Conservation (phyloP, 2,329 filamentous ascomycete species). For the Acrocalymma vagum region DNA sequence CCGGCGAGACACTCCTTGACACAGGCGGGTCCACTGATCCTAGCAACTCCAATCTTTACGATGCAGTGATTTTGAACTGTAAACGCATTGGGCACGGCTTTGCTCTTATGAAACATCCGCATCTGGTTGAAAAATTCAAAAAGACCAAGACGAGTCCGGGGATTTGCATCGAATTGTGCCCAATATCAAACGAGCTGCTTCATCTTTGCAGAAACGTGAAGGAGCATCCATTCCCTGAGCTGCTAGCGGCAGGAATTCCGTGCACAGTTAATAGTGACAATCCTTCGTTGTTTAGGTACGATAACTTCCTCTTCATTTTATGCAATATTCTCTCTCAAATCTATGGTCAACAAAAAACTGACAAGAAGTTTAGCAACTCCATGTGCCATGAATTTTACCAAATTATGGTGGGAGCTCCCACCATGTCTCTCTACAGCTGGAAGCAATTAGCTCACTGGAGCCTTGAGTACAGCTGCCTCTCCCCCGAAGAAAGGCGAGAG, state of each 20-base stretch:
- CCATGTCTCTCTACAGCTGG: constrained; percentile 75
- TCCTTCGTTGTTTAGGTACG: constrained; percentile 73
- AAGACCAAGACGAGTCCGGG: constrained; percentile 35
- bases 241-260: constrained; percentile 76
- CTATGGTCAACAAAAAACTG: constrained; percentile 1
- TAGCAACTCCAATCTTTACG: constrained; percentile 68
- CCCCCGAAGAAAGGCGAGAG: constrained; percentile 45
- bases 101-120: constrained; percentile 69
- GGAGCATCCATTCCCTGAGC: constrained; percentile 72
- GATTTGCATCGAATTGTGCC: constrained; percentile 78
- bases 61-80: constrained; percentile 71
- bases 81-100: constrained; percentile 80
- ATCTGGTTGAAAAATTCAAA: constrained; percentile 72
- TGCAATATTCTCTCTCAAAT: neutral
- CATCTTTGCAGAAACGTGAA: constrained; percentile 72
- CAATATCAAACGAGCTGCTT: constrained; percentile 79
- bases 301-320: neutral
- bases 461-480: constrained; percentile 54
- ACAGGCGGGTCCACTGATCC: constrained; percentile 68
- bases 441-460: constrained; percentile 66
- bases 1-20: constrained; percentile 74
- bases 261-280: constrained; percentile 81
- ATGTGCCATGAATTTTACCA: constrained; percentile 82
- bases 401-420: constrained; percentile 71
- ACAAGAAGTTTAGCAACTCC: constrained; percentile 62